Percentiles rank a stretch among this genome's conserved stretches.
phyloP scores from a whole-genome alignment of 2,329 filamentous ascomycete species.

The Sarocladiaceae sp. region DNA sequence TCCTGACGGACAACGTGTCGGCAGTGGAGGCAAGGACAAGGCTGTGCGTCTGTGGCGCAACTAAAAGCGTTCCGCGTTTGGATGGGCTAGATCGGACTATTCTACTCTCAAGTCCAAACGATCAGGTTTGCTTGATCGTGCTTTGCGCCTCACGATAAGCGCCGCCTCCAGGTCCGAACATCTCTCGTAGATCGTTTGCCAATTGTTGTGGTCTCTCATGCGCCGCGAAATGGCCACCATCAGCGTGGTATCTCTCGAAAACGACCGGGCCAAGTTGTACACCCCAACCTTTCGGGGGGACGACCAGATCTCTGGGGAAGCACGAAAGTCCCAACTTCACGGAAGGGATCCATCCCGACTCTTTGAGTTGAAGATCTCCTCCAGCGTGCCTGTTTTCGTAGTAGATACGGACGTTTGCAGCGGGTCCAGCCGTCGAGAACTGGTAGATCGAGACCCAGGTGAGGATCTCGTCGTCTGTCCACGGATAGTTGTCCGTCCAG shows the following conservation, averaged over 20 bases:
- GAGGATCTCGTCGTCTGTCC: constrained; percentile 69
- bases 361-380: constrained; percentile 16
- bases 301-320: constrained; percentile 52
- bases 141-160: constrained; percentile 4
- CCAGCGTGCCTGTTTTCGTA: constrained; percentile 54
- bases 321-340: constrained; percentile 39
- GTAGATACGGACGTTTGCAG: constrained; percentile 64
- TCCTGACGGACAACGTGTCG: constrained; percentile 82
- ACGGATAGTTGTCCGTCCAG: constrained; percentile 67
- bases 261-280: constrained; percentile 1
- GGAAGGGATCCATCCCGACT: constrained; percentile 20
- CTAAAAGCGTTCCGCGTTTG: too few species aligned
- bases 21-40: constrained; percentile 91
- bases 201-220: constrained; percentile 10
- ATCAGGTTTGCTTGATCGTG: background rate
- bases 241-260: constrained; percentile 7
- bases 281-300: constrained; percentile 50
- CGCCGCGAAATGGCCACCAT: constrained; percentile 11
- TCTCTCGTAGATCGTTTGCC: constrained; percentile 7
- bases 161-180: constrained; percentile 11
- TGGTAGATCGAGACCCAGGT: constrained; percentile 70
- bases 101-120: too few species aligned
- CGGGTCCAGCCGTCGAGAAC: constrained; percentile 62
- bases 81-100: too few species aligned
- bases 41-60: constrained; percentile 64